Base-by-base conservation (phyloP, 1,284 basidiomycete genomes). In the Microbotryum violaceum region DNA sequence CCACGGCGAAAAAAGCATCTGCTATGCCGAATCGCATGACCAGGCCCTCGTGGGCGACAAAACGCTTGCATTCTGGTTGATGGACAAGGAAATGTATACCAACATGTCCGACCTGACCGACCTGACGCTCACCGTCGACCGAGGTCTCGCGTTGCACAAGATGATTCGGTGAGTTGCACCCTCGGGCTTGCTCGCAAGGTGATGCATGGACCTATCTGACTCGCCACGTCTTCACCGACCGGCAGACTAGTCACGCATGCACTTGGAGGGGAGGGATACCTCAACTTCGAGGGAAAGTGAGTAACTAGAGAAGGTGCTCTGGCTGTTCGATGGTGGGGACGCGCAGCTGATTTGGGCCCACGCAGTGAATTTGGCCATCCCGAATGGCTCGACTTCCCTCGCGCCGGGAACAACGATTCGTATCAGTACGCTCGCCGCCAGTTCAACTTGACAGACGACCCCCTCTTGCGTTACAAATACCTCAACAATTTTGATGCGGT, bases 61-160 rank as follows among this genome's bases (percentile, higher is more conserved):
- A 80, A 97, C 94, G 1, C 74, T 97, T 44, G 94, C 94, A 1
- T 98, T 98, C 78, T 98, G 94, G 94, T 77, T 98, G 59, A 98
- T 98, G 94, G 94, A 98, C 78, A 94, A 96, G 78, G 94, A 97
- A 76, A 98, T 98, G 94, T 93, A 97, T 76, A 93, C 91, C 12
- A 82, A 91, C 78, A 98, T 98, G 94, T 96, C 91, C 27, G 89
- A 94, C 74, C 61, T 97, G 56, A 82, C 87, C 1, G 84, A 87
- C 52, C 80, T 92, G 77, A 97, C 94, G 9, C 85, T 88, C 5
- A 76, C 91, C 68, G 86, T 98, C 71, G 82, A 96, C 62, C 84
- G 94, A 57, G 94, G 94, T 33, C 74, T 98, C 37, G 84, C 91
- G 14, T 78, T 97, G 70, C 94, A 98, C 79, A 98, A 98, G 80